These are phyloP conservation scores for Rusavskia elegans DNA, from an alignment of 495 filamentous ascomycete genomes.

Conservation along the genomic window DNA sequence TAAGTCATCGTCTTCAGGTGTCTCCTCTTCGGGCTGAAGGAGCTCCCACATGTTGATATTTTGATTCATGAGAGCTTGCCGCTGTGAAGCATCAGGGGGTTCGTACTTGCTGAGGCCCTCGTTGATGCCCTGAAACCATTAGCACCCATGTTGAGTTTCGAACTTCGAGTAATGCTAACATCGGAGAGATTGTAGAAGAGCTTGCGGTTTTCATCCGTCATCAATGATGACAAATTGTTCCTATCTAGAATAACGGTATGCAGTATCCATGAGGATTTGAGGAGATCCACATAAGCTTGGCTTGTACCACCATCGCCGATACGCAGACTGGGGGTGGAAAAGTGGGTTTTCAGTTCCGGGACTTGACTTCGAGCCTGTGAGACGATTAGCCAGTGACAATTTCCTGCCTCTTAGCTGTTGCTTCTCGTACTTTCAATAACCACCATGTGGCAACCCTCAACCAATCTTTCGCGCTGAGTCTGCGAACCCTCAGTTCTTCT, in stretches of 20 bases:
- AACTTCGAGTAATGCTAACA: constrained; percentile 6
- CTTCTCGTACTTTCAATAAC: constrained; percentile 23
- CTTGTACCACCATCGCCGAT: constrained; percentile 8
- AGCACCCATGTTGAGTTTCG: too few species aligned
- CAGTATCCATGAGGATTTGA: constrained; percentile 29
- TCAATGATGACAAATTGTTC: constrained; percentile 12
- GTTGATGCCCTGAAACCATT: constrained; percentile 16
- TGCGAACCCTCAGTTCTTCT: constrained; percentile 15
- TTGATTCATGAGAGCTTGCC: constrained; percentile 13
- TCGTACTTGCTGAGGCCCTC: constrained; percentile 21
- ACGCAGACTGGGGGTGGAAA: constrained; percentile 11
- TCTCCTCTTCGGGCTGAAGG: constrained; percentile 17
- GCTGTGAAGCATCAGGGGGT: constrained; percentile 17
- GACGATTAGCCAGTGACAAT: neutral
- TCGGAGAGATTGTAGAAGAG: constrained; percentile 25
- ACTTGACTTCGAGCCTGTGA: constrained; percentile 15
- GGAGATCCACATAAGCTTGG: constrained; percentile 26
- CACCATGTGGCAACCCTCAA: constrained; percentile 28
- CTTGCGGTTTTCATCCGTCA: constrained; percentile 25
- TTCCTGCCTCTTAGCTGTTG: neutral
- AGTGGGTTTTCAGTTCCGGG: constrained; percentile 16
- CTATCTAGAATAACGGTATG: constrained; percentile 22
- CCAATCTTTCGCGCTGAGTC: constrained; percentile 22
- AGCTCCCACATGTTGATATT: constrained; percentile 25
- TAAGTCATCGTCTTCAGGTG: constrained; percentile 8